Evolutionary conservation across 1,284 basidiomycete species (phyloP).

Genomic region (Baeospora myosura): DNA sequence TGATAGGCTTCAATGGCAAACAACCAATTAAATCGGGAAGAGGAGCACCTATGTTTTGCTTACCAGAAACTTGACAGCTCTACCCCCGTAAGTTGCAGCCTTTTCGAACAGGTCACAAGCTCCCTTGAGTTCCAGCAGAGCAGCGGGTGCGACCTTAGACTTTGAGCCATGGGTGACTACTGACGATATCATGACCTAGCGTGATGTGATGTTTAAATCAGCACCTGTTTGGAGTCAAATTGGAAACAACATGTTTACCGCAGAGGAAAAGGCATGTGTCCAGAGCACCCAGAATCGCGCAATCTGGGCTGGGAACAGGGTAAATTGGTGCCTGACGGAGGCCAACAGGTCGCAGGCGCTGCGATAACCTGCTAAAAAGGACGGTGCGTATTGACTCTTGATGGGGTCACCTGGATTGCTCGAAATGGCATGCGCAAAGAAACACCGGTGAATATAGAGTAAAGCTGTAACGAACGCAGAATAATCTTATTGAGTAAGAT

Average conservation of each 20-base stretch:
- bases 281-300: constrained; percentile 61
- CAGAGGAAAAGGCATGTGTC: constrained; percentile 60
- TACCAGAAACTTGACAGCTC: constrained; percentile 61
- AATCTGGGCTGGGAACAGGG: constrained; percentile 48
- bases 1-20: constrained; percentile 41
- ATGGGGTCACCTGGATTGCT: constrained; percentile 53
- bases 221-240: not conserved
- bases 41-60: constrained; percentile 16
- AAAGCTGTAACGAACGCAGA: constrained; percentile 37
- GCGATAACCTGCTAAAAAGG: constrained; percentile 57
- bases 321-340: constrained; percentile 45
- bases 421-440: constrained; percentile 57
- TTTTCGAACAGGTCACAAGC: constrained; percentile 57
- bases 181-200: constrained; percentile 61
- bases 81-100: constrained; percentile 52
- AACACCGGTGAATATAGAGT: constrained; percentile 61
- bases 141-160: constrained; percentile 60
- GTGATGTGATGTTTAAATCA: constrained; percentile 2
- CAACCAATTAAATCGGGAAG: constrained; percentile 5
- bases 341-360: constrained; percentile 50
- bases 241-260: constrained; percentile 31
- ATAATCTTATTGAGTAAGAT: constrained; percentile 4
- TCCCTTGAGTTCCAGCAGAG: constrained; percentile 49
- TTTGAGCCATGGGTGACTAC: constrained; percentile 59
- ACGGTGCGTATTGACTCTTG: constrained; percentile 56